These are phyloP conservation scores for Phialocephala subalpina DNA, from an alignment of 2,329 filamentous ascomycete species.

Conservation along the genomic window DNA sequence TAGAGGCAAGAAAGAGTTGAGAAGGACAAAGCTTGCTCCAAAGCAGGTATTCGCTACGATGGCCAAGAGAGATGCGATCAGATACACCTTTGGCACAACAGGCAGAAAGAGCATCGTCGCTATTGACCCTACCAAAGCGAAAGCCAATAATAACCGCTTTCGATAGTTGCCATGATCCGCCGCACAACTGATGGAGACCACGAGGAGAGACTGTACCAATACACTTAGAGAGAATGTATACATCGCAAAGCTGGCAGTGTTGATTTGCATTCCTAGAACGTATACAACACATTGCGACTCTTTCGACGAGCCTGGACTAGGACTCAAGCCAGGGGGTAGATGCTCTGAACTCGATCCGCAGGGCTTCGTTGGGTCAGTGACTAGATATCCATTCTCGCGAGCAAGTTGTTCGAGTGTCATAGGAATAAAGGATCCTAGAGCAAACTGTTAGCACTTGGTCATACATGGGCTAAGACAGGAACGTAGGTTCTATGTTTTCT, in stretches of 20 bases:
- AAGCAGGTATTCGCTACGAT: constrained; percentile 94
- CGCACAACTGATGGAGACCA: constrained; percentile 95
- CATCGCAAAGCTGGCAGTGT: constrained; percentile 97
- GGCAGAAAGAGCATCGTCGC: constrained; percentile 90
- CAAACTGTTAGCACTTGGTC: constrained; percentile 29
- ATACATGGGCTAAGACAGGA: neutral
- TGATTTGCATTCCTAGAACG: constrained; percentile 84
- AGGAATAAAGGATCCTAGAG: constrained; percentile 87
- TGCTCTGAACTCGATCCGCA: constrained; percentile 60
- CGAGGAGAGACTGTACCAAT: constrained; percentile 84
- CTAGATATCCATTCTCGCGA: constrained; percentile 87
- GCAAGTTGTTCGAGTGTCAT: constrained; percentile 95
- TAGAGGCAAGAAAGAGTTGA: constrained; percentile 94
- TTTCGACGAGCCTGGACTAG: constrained; percentile 40
- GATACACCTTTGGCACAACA: constrained; percentile 76
- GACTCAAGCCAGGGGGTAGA: constrained; percentile 29
- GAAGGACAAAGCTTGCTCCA: constrained; percentile 90
- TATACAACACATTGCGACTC: constrained; percentile 81
- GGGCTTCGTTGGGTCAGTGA: constrained; percentile 77
- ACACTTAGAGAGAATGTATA: constrained; percentile 97
- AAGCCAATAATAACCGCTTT: constrained; percentile 86
- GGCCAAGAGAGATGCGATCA: constrained; percentile 83
- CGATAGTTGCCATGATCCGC: constrained; percentile 94
- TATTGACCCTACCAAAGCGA: constrained; percentile 82
- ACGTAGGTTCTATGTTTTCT: too few species aligned